A percentile compares a stretch with the other conserved stretches of the same genome.
Evolutionary conservation across 2,329 filamentous ascomycete species (phyloP).

Genomic region (Aureobasidium pullulans): DNA sequence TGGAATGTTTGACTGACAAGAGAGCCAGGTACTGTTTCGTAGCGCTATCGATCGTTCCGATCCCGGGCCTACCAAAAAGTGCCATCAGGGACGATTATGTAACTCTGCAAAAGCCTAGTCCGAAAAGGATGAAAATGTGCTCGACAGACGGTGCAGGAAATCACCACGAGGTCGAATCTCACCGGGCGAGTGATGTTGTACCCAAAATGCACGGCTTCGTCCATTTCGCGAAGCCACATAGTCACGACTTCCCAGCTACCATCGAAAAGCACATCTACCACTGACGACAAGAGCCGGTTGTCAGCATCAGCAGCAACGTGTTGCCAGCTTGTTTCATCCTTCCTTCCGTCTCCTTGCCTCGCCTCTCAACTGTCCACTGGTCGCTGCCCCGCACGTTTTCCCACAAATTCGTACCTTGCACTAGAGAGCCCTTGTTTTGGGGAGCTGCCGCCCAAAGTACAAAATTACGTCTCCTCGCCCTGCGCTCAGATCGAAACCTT

Average conservation of each 20-base stretch:
- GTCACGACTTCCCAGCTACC: not conserved
- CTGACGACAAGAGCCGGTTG: not conserved
- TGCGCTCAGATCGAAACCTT: slow-evolving; percentile 9
- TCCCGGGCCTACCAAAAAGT: not conserved
- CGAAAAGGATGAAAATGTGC: slow-evolving; percentile 10
- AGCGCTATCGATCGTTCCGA: not conserved
- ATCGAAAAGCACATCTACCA: not conserved
- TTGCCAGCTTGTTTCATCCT: not conserved
- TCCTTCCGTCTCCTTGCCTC: slow-evolving; percentile 3
- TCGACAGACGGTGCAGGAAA: slow-evolving; percentile 9
- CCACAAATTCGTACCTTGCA: slow-evolving; percentile 2
- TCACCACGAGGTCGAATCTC: slow-evolving; percentile 4
- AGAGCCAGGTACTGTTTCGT: not conserved
- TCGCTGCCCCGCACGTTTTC: slow-evolving; percentile 7
- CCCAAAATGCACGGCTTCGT: slow-evolving; percentile 4
- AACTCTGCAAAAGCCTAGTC: slow-evolving; percentile 6
- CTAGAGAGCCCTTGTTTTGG: not conserved
- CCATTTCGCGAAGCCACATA: not conserved
- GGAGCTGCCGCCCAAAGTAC: not conserved
- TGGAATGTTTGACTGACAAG: not conserved
- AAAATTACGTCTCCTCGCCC: slow-evolving; percentile 12
- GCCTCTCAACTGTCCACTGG: too few species aligned
- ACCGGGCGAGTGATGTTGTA: not conserved
- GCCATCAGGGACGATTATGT: slow-evolving; percentile 7
- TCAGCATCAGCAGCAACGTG: slow-evolving; percentile 3